These are phyloP conservation scores for Blastobotrys indianensis DNA, from an alignment of 1,139 yeast species.

Conservation along the genomic window DNA sequence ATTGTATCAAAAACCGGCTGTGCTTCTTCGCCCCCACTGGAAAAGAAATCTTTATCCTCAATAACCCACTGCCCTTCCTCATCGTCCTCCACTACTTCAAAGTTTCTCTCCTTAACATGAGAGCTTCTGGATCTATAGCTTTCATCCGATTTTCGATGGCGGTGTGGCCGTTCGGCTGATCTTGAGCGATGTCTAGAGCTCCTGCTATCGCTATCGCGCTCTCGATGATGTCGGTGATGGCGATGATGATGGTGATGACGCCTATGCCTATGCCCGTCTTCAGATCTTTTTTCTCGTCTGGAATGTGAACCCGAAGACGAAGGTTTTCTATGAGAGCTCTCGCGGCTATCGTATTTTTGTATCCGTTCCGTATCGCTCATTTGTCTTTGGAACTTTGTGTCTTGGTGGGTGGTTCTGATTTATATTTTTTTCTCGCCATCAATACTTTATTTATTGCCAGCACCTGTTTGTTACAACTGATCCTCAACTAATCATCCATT, in stretches of 20 bases:
- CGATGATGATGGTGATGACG: slow-evolving; percentile 4
- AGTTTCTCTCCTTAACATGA: slow-evolving; percentile 2
- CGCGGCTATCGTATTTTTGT: background rate
- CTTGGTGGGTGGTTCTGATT: no score
- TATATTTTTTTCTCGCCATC: background rate
- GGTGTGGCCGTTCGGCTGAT: background rate
- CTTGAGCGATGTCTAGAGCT: slow-evolving; percentile 5
- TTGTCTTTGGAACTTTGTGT: background rate
- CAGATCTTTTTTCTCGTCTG: background rate
- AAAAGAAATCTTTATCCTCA: slow-evolving; percentile 19
- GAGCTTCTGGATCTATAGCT: slow-evolving; percentile 6
- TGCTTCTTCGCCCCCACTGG: slow-evolving; percentile 7
- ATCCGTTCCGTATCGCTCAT: background rate
- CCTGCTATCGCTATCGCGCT: background rate
- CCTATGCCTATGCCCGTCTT: slow-evolving; percentile 1
- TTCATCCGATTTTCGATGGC: slow-evolving; percentile 9
- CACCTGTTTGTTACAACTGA: background rate
- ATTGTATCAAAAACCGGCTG: slow-evolving; percentile 7
- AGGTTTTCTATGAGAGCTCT: slow-evolving; percentile 2
- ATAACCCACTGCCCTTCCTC: slow-evolving; percentile 29
- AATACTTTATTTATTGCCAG: background rate
- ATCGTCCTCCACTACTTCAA: slow-evolving; percentile 13
- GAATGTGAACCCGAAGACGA: background rate
- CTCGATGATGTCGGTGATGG: slow-evolving; percentile 12
- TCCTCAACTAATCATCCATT: background rate